phyloP scores from a whole-genome alignment of 805 yeast species.

The Schwanniomyces yamadae region DNA sequence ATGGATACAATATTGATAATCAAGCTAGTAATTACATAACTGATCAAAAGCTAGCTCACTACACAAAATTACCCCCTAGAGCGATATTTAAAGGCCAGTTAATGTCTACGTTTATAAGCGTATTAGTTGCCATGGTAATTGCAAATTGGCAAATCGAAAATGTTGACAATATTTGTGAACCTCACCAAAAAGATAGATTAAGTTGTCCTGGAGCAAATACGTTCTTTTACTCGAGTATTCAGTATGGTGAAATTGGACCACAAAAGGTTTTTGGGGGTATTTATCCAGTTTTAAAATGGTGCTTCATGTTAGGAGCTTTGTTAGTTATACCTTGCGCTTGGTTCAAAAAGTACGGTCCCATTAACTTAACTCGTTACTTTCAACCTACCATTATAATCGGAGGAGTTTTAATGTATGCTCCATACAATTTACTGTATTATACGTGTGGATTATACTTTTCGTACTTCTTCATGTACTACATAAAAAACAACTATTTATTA shows the following conservation, averaged over 20 bases:
- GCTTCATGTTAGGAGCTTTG: constrained; percentile 55
- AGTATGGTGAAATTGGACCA: constrained; percentile 61
- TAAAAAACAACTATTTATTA: constrained; percentile 46
- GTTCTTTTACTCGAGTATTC: constrained; percentile 50
- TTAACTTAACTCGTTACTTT: constrained; percentile 32
- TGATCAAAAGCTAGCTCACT: constrained; percentile 49
- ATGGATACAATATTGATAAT: constrained; percentile 56
- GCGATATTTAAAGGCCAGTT: constrained; percentile 52
- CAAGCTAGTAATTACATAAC: constrained; percentile 60
- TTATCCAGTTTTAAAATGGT: constrained; percentile 55
- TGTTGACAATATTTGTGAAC: constrained; percentile 35
- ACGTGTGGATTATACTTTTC: constrained; percentile 66
- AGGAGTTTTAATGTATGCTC: constrained; percentile 49
- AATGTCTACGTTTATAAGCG: constrained; percentile 34
- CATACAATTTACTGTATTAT: constrained; percentile 49
- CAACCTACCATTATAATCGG: constrained; percentile 56
- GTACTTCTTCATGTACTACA: constrained; percentile 53
- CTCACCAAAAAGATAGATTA: constrained; percentile 33
- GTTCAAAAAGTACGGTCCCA: constrained; percentile 38
- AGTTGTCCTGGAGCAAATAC: constrained; percentile 48
- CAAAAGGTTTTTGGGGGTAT: constrained; percentile 55
- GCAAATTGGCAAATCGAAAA: constrained; percentile 42
- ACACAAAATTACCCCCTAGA: constrained; percentile 62
- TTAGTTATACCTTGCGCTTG: constrained; percentile 36
- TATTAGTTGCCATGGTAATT: constrained; percentile 31